phyloP scores from a whole-genome alignment of 2,329 filamentous ascomycete genomes.

The Calonectria leucothoes region DNA sequence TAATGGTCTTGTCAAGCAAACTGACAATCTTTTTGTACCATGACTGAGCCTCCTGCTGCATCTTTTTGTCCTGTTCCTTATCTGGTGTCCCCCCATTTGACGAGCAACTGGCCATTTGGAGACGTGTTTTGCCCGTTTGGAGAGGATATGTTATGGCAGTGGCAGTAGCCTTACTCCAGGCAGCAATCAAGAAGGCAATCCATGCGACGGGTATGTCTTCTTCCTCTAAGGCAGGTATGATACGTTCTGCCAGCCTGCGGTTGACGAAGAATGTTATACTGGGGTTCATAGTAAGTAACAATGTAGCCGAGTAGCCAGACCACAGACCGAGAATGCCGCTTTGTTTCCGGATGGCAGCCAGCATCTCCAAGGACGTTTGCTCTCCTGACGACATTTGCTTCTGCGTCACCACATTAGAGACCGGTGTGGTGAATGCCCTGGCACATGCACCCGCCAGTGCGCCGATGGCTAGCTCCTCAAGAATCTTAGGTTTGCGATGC shows the following conservation, averaged over 20 bases:
- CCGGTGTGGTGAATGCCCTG: constrained; percentile 81
- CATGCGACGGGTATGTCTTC: constrained; percentile 53
- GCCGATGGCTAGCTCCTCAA: constrained; percentile 81
- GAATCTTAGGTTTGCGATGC: constrained; percentile 62
- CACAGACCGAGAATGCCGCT: constrained; percentile 83
- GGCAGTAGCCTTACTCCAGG: constrained; percentile 81
- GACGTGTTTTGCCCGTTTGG: constrained; percentile 83
- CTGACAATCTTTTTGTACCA: constrained; percentile 28
- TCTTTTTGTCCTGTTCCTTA: constrained; percentile 17
- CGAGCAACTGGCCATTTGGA: constrained; percentile 69
- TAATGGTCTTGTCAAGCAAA: constrained; percentile 62
- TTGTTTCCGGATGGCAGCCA: constrained; percentile 72
- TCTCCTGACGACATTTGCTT: constrained; percentile 74
- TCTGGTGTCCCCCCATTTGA: constrained; percentile 14
- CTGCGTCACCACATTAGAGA: constrained; percentile 84
- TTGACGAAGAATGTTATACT: constrained; percentile 88
- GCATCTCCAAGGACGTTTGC: constrained; percentile 66
- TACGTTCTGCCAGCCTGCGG: constrained; percentile 71
- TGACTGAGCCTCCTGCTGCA: not conserved
- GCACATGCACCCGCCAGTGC: constrained; percentile 79
- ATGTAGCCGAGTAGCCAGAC: constrained; percentile 85
- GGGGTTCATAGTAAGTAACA: constrained; percentile 87
- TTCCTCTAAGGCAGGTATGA: constrained; percentile 63
- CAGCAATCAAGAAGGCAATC: constrained; percentile 68
- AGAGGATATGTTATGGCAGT: constrained; percentile 86